Percentiles rank a stretch among this genome's conserved stretches.
Evolutionary conservation across 495 filamentous ascomycete species (phyloP).

Genomic region (Geopyxis carbonaria): DNA sequence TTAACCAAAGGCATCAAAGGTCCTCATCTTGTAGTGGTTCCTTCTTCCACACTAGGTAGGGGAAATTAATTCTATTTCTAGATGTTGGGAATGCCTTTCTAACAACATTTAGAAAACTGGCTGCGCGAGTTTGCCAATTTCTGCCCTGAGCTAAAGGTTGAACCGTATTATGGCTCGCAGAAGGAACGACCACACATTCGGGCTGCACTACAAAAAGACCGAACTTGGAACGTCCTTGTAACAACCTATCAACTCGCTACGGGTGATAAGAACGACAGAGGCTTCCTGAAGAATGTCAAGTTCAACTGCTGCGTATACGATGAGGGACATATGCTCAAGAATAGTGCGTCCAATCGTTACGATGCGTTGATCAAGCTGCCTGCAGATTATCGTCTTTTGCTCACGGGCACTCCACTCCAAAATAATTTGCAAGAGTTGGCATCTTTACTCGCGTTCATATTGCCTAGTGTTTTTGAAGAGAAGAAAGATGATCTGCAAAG

Average conservation of each 20-base stretch:
- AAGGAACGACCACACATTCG: slow-evolving; percentile 46
- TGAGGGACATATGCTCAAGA: slow-evolving; percentile 85
- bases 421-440: slow-evolving; percentile 89
- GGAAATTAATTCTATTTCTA: slow-evolving; percentile 28
- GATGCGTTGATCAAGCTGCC: slow-evolving; percentile 60
- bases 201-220: slow-evolving; percentile 43
- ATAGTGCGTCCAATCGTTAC: slow-evolving; percentile 62
- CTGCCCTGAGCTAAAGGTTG: slow-evolving; percentile 54
- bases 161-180: slow-evolving; percentile 63
- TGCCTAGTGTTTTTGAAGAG: slow-evolving; percentile 62
- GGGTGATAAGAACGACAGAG: slow-evolving; percentile 44
- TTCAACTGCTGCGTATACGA: slow-evolving; percentile 64
- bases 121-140: slow-evolving; percentile 76
- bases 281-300: slow-evolving; percentile 47
- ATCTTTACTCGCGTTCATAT: slow-evolving; percentile 75
- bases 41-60: slow-evolving; percentile 76
- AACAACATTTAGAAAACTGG: slow-evolving; percentile 63
- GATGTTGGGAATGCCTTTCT: too few relatives aligned
- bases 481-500: slow-evolving; percentile 55
- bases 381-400: slow-evolving; percentile 59
- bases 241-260: slow-evolving; percentile 74
- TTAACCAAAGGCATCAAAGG: slow-evolving; percentile 48
- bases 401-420: slow-evolving; percentile 88
- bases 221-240: slow-evolving; percentile 64
- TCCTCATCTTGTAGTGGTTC: slow-evolving; percentile 78